Evolutionary conservation across 148 eudicot genomes (phyloP).

Genomic region (Fagopyrum tataricum): DNA sequence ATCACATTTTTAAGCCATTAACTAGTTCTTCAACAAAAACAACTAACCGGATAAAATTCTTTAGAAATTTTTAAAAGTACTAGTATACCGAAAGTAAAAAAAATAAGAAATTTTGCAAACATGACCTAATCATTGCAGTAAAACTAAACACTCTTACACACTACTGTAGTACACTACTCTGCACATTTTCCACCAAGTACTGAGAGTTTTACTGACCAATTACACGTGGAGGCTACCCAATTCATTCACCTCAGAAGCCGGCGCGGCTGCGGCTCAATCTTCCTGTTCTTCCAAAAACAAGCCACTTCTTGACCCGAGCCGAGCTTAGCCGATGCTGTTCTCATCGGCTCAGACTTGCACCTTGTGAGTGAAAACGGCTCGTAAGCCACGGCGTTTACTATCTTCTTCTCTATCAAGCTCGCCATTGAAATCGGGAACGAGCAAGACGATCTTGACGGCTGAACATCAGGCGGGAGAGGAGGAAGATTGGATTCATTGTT

Average conservation of each 20-base stretch:
- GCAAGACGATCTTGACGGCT: constrained; percentile 69
- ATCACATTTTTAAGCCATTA: not conserved
- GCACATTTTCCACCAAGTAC: not conserved
- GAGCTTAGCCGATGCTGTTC: constrained; percentile 66
- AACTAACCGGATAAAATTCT: not conserved
- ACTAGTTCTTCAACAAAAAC: not conserved
- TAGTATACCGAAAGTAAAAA: not conserved
- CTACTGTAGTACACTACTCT: not conserved
- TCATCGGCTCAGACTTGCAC: constrained; percentile 92
- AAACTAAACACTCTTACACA: constrained; percentile 1
- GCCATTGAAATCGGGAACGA: constrained; percentile 74
- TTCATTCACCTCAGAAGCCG: constrained; percentile 38
- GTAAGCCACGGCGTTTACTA: constrained; percentile 53
- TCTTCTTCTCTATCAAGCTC: constrained; percentile 54
- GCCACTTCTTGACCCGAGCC: constrained; percentile 45
- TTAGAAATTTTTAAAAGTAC: not conserved
- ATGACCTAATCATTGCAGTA: constrained; percentile 7
- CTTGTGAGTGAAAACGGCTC: constrained; percentile 83
- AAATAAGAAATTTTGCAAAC: constrained; percentile 9
- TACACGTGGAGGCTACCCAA: not conserved
- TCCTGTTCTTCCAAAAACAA: constrained; percentile 57
- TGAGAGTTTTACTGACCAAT: not conserved
- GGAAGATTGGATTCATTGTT: not conserved
- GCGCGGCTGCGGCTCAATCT: constrained; percentile 66
- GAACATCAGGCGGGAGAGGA: constrained; percentile 18